These are phyloP conservation scores for Bruguiera sexangula DNA, from an alignment of 345 rosid species.

Conservation along the genomic window DNA sequence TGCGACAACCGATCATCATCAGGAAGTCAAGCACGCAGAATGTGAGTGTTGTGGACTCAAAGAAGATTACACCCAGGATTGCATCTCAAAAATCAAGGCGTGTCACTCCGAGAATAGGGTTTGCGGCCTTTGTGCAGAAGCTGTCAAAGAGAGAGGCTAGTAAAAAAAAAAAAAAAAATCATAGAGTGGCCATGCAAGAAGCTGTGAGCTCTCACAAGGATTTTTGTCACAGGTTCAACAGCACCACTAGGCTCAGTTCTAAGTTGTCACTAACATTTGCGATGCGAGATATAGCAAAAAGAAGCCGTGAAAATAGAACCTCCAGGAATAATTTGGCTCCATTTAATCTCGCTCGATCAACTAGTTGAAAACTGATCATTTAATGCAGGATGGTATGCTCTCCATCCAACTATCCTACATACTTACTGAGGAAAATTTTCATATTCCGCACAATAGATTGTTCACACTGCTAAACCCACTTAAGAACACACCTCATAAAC, in stretches of 20 bases:
- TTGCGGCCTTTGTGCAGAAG: constrained; percentile 55
- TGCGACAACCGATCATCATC: background rate
- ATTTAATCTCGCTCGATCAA: constrained; percentile 24
- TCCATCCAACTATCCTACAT: too few relatives aligned
- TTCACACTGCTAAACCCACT: too few relatives aligned
- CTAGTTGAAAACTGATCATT: constrained; percentile 10
- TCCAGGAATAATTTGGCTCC: constrained; percentile 17
- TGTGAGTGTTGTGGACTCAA: constrained; percentile 50
- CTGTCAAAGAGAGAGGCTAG: constrained; percentile 41
- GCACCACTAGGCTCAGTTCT: constrained; percentile 34
- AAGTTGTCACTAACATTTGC: constrained; percentile 37
- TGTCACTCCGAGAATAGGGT: constrained; percentile 41
- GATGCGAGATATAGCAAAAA: constrained; percentile 42
- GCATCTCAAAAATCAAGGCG: constrained; percentile 29
- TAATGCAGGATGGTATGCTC: too few relatives aligned
- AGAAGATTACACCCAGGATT: constrained; percentile 45
- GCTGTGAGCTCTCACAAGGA: constrained; percentile 39
- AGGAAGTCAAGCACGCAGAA: constrained; percentile 32
- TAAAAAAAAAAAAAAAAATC: constrained; percentile 2
- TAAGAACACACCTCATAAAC: too few relatives aligned
- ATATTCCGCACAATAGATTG: too few relatives aligned
- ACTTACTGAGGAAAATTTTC: too few relatives aligned
- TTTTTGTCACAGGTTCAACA: constrained; percentile 43
- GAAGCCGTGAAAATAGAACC: constrained; percentile 31
- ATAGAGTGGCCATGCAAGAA: constrained; percentile 24